Evolutionary conservation across 1,284 basidiomycete genomes (phyloP).

Genomic region (Inonotus hispidus): DNA sequence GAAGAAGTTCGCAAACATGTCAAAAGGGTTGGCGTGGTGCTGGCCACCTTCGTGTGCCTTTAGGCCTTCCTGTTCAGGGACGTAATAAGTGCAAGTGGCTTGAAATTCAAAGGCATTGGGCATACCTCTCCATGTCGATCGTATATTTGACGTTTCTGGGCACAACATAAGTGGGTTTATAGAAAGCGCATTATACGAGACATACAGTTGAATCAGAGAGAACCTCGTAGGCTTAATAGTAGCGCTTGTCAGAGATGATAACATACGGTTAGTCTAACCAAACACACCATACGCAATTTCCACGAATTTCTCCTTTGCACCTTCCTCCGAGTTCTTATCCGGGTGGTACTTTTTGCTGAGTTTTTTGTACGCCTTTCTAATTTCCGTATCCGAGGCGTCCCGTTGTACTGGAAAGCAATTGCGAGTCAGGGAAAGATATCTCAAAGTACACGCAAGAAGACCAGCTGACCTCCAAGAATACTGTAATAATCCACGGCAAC

Average conservation of each 20-base stretch:
- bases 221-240: slow-evolving; percentile 79
- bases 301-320: slow-evolving; percentile 81
- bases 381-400: slow-evolving; percentile 80
- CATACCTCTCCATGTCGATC: slow-evolving; percentile 83
- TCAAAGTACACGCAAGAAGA: slow-evolving; percentile 22
- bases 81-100: not conserved
- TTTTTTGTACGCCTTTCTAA: slow-evolving; percentile 87
- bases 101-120: slow-evolving; percentile 11
- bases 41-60: slow-evolving; percentile 82
- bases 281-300: slow-evolving; percentile 79
- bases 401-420: slow-evolving; percentile 56
- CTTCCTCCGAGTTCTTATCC: slow-evolving; percentile 87
- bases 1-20: slow-evolving; percentile 90
- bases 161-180: slow-evolving; percentile 4
- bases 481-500: slow-evolving; percentile 71
- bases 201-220: slow-evolving; percentile 75
- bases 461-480: slow-evolving; percentile 60
- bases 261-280: not conserved
- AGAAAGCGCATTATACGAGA: not conserved
- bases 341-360: slow-evolving; percentile 88
- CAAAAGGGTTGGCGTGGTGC: slow-evolving; percentile 79
- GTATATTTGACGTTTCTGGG: slow-evolving; percentile 84
- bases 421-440: slow-evolving; percentile 2
- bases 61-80: slow-evolving; percentile 61
- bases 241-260: not conserved